Base-by-base conservation (phyloP, 1,139 yeast species). In the Yamadazyma taylorii region DNA sequence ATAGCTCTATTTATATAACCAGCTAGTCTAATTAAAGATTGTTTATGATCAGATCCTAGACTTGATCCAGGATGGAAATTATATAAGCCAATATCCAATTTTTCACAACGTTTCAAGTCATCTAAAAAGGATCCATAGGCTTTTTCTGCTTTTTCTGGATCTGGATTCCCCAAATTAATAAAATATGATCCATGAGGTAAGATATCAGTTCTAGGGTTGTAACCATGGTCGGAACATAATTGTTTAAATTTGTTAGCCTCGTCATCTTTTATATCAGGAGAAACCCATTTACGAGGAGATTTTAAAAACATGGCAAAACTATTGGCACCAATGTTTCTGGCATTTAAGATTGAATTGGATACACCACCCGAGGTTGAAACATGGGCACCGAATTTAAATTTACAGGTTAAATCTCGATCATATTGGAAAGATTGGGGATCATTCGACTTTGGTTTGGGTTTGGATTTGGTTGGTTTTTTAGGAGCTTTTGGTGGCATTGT, bases 51-150 rank as follows among this genome's bases (percentile, higher is more conserved):
- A 1, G 85, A 78, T 37, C 82, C 86, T 36, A 92, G 66, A 26
- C 89, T 78, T 1, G 97, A 87, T 0, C 99, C 98, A 0, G 99
- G 98, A 54, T 92, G 98, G 60, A 94, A 80, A 58, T 92, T 92
- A 62, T 92, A 92, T 19, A 84, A 67, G 0, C 96, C 96, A 45
- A 92, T 83, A 24, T 85, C 84, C 37, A 92, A 66, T 50, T 73
- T 76, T 55, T 92, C 98, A 60, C 98, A 92, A 47, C 98, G 66
- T 45, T 74, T 69, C 56, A 92, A 67, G 53, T 92, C 99, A 56
- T 92, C 98, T 9, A 90, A 45, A 46, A 92, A 84, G n/a, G 92
- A 83, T 1, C 69, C 81, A 51, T 75, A 80, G 2, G 96, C 85
- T 52, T 86, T 87, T 27, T 69, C 72, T 42, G 82, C 86, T 56